Evolutionary conservation across 768 basidiomycete genomes (phyloP), one percentile per base, ranked within the genome.

Genomic region (Pleurotus tuoliensis): DNA sequence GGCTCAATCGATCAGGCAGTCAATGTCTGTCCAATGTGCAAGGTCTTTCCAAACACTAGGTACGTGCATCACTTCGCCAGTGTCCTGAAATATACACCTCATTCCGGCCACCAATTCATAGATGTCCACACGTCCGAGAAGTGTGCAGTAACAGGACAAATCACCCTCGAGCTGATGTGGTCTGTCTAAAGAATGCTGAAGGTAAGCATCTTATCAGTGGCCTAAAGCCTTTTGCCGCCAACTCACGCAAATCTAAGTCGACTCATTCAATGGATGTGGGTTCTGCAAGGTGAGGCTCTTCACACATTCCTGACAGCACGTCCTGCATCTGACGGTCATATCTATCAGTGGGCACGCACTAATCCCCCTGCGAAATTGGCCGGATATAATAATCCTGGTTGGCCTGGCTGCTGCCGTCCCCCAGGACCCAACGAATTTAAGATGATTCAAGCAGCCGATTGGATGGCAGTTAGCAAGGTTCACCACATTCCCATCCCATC

Each of bases 351-450:
- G 90, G 88, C 88, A 58, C 78, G 79, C 60, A 76, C 75, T 8
- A 80, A 77, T 64, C 82, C 82, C 34, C 73, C 78, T 15, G 64
- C 81, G 57, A 84, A 84, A 65, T 72, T 73, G 51, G 71, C 79
- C 30, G 81, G 82, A 15, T 82, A 81, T 66, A 73, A 79, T 66
- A 93, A 92, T 63, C 81, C 80, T 34, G 91, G 91, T 18, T 93
- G 90, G 89, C 92, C 92, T 41, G 91, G 91, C 39, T 94, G 91
- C 75, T 94, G 91, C 76, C 84, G 90, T n/a, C 74, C 90, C 0
- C 91, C 91, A 1, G 71, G 71, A 25, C 62, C 74, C 15, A 72
- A 66, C 55, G 91, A 93, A 68, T 77, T 80, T 62, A 77, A 79
- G 60, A 67, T 79, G 61, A 85, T 93, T 56, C 82, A 80, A 18